phyloP scores from a whole-genome alignment of 805 yeast genomes.

The Hemisphaericaspora nanyangensis region DNA sequence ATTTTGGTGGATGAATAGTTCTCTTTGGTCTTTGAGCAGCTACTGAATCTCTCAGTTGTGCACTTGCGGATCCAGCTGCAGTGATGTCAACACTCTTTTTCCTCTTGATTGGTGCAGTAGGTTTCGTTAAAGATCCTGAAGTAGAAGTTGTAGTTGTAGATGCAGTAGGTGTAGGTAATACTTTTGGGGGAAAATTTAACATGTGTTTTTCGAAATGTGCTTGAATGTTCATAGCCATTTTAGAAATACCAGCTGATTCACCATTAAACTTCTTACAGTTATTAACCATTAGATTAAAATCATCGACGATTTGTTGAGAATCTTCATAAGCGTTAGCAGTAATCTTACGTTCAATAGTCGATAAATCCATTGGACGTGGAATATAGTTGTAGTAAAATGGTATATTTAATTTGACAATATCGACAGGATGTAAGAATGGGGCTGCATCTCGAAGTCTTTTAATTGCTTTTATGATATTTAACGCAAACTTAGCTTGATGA shows the following conservation, averaged over 20 bases:
- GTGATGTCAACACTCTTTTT: constrained; percentile 11
- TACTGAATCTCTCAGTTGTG: constrained; percentile 47
- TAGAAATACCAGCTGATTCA: constrained; percentile 72
- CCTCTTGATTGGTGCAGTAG: constrained; percentile 14
- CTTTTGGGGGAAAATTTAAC: constrained; percentile 79
- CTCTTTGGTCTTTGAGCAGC: constrained; percentile 89
- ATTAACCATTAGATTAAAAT: constrained; percentile 77
- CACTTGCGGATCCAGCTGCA: neutral
- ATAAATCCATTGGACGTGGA: constrained; percentile 86
- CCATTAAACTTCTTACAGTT: constrained; percentile 89
- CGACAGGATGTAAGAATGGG: constrained; percentile 90
- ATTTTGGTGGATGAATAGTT: constrained; percentile 93
- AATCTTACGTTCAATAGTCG: constrained; percentile 84
- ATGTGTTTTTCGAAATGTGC: constrained; percentile 92
- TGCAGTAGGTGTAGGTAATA: constrained; percentile 20
- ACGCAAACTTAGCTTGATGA: constrained; percentile 80
- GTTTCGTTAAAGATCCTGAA: constrained; percentile 3
- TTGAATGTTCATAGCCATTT: constrained; percentile 87
- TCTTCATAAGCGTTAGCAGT: constrained; percentile 65
- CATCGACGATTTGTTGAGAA: constrained; percentile 65
- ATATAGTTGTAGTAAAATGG: constrained; percentile 87
- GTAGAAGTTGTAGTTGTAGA: constrained; percentile 11
- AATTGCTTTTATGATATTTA: constrained; percentile 77
- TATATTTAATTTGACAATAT: constrained; percentile 78
- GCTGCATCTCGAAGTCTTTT: constrained; percentile 88